These are phyloP conservation scores for Globisporangium alternatum DNA, from an alignment of 352 stramenopile species.

Conservation along the genomic window DNA sequence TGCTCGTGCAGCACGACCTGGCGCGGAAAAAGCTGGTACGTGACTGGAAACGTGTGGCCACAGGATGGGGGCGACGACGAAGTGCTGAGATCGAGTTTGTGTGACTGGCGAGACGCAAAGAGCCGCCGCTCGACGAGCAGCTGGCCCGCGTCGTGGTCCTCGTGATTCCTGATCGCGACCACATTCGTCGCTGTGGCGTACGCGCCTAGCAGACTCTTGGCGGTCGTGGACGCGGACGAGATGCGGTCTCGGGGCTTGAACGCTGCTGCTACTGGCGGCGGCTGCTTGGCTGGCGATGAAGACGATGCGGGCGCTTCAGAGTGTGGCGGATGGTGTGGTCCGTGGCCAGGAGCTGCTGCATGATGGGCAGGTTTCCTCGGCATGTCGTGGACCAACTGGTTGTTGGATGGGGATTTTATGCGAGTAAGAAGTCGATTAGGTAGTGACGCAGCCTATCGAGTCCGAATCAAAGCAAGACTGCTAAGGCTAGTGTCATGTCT, in stretches of 20 bases:
- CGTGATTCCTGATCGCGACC: not conserved
- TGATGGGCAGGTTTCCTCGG: not conserved
- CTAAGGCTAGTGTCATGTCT: not conserved
- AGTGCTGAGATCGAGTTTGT: slow-evolving; percentile 42
- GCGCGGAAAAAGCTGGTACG: slow-evolving; percentile 40
- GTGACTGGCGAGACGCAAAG: slow-evolving; percentile 20
- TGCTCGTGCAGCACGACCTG: slow-evolving; percentile 32
- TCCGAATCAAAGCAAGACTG: slow-evolving; percentile 11
- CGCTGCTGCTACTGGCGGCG: not conserved
- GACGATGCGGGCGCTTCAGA: not conserved
- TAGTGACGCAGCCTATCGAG: not conserved
- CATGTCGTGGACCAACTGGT: not conserved
- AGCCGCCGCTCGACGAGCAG: slow-evolving; percentile 31
- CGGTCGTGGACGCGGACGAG: not conserved
- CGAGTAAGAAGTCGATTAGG: not conserved
- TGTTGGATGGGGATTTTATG: not conserved
- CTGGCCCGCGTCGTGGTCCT: slow-evolving; percentile 1
- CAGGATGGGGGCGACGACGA: not conserved
- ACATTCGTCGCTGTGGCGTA: not conserved
- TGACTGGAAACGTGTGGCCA: slow-evolving; percentile 1
- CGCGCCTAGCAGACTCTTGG: not conserved
- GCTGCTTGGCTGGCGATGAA: not conserved
- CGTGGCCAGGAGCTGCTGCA: not conserved
- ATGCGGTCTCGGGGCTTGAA: slow-evolving; percentile 1
- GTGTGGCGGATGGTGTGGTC: not conserved